phyloP scores from a whole-genome alignment of 495 filamentous ascomycete species.

The Tuber borchii region DNA sequence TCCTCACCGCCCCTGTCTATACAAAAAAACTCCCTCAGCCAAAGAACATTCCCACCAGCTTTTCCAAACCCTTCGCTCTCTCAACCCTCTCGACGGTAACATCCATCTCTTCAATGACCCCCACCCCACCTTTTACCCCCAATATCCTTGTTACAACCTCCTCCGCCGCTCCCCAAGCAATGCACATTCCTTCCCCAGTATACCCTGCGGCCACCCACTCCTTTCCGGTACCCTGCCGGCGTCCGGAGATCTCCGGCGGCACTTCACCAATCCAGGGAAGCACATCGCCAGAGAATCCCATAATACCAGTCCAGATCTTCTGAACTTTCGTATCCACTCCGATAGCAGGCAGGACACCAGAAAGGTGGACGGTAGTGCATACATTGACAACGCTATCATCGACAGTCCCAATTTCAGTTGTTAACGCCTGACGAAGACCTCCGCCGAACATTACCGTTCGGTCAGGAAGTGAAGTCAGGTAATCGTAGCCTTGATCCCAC shows the following conservation, averaged over 20 bases:
- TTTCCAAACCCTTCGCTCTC: constrained; percentile 20
- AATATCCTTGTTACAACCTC: constrained; percentile 47
- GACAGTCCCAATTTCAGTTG: no score
- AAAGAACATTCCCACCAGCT: constrained; percentile 24
- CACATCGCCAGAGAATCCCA: constrained; percentile 45
- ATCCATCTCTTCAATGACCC: constrained; percentile 42
- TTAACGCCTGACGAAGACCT: no score
- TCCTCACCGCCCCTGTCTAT: not conserved
- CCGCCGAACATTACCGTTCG: no score
- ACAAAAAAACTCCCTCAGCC: not conserved
- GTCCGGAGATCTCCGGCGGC: constrained; percentile 38
- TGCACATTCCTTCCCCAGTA: constrained; percentile 49
- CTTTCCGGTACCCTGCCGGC: constrained; percentile 14
- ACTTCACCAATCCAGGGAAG: constrained; percentile 50
- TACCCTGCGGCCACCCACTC: constrained; percentile 51
- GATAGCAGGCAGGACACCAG: no score
- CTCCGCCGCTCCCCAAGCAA: constrained; percentile 48
- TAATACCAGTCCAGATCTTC: no score
- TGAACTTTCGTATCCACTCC: no score
- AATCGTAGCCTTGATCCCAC: no score
- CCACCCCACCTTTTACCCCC: constrained; percentile 34
- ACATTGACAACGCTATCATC: no score
- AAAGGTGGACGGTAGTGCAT: no score
- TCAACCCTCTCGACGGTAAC: constrained; percentile 36
- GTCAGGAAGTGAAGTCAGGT: no score